These are phyloP conservation scores for Posidonia australis DNA, from an alignment of 106 monocot species.

Conservation along the genomic window DNA sequence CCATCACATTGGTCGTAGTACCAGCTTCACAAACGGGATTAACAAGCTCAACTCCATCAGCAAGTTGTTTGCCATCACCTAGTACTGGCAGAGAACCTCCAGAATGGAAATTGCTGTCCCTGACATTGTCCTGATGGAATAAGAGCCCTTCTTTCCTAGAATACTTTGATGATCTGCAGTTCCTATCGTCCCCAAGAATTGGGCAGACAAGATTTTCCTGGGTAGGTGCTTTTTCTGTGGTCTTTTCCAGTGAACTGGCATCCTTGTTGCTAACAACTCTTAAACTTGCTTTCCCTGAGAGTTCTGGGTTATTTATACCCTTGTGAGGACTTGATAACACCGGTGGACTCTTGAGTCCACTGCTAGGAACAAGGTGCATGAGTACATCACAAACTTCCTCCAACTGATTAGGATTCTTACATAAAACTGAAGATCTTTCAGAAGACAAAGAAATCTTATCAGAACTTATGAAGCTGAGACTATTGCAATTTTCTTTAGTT, in stretches of 20 bases:
- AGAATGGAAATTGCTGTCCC: neutral
- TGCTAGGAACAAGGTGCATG: neutral
- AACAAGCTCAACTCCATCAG: neutral
- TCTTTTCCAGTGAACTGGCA: neutral
- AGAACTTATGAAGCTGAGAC: no score
- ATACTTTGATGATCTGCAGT: conserved; percentile 3
- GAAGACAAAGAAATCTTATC: no score
- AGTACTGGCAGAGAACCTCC: neutral
- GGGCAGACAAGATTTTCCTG: neutral
- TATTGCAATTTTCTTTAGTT: neutral
- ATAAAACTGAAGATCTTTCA: neutral
- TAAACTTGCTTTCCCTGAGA: neutral
- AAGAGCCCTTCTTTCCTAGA: neutral
- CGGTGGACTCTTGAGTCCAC: neutral
- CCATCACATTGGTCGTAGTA: neutral
- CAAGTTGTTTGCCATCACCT: conserved; percentile 1
- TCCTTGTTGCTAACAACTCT: neutral
- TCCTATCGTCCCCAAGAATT: neutral
- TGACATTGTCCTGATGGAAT: neutral
- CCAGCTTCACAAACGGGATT: neutral
- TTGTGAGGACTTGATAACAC: neutral
- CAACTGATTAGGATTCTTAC: neutral
- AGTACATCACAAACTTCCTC: neutral
- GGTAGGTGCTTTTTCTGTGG: neutral
- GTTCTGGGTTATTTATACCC: neutral